A percentile compares a stretch with the other conserved stretches of the same genome.
Evolutionary conservation across 2,329 filamentous ascomycete species (phyloP).

Genomic region (Fusarium nygamai): DNA sequence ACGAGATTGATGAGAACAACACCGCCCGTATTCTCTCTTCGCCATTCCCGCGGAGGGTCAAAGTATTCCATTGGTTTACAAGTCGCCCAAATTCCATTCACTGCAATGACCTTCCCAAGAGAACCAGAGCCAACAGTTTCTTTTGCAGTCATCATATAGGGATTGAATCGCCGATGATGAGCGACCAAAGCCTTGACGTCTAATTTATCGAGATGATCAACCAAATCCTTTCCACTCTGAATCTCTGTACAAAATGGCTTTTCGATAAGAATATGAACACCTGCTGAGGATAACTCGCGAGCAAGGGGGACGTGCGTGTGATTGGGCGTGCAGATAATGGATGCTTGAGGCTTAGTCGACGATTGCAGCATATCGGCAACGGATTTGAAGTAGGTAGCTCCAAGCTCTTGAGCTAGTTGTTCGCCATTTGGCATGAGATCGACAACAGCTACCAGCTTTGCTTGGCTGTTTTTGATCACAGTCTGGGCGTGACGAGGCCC

Average conservation of each 20-base stretch:
- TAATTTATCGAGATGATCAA: constrained; percentile 40
- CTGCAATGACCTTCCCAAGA: constrained; percentile 60
- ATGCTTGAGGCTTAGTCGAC: constrained; percentile 57
- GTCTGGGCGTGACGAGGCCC: constrained; percentile 47
- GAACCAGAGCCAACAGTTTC: constrained; percentile 50
- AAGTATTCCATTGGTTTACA: constrained; percentile 64
- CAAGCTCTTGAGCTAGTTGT: constrained; percentile 35
- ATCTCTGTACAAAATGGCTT: constrained; percentile 63
- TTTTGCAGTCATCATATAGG: constrained; percentile 62
- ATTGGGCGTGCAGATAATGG: constrained; percentile 69
- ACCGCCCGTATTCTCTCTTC: constrained; percentile 54
- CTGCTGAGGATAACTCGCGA: constrained; percentile 57
- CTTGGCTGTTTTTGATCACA: constrained; percentile 32
- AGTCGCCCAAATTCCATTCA: constrained; percentile 65
- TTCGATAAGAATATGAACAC: constrained; percentile 65
- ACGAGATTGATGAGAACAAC: constrained; percentile 67
- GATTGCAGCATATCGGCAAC: constrained; percentile 56
- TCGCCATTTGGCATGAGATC: constrained; percentile 40
- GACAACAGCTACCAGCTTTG: constrained; percentile 45
- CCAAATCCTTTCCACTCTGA: constrained; percentile 46
- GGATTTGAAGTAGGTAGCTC: constrained; percentile 41
- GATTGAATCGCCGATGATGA: constrained; percentile 69
- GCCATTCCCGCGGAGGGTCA: constrained; percentile 58
- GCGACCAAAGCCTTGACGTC: constrained; percentile 62
- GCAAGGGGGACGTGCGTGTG: constrained; percentile 64